phyloP scores from a whole-genome alignment of 1,284 basidiomycete species.

The Cutaneotrichosporon sp. region DNA sequence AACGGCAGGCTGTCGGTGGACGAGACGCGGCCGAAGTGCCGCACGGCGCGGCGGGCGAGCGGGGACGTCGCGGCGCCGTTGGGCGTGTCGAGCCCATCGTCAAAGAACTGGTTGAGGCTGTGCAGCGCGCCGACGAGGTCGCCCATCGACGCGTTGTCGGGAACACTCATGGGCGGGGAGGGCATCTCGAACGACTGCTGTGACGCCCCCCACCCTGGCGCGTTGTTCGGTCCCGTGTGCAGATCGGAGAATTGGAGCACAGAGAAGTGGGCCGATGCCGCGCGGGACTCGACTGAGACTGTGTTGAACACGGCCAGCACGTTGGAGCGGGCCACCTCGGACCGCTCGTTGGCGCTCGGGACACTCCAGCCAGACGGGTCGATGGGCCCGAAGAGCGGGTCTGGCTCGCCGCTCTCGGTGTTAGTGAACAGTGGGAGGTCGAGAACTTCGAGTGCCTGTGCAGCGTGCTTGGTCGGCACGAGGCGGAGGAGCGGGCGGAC shows the following conservation, averaged over 20 bases:
- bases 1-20: slow-evolving; percentile 11
- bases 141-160: slow-evolving; percentile 58
- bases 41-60: background rate
- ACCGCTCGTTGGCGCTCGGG: slow-evolving; percentile 59
- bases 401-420: slow-evolving; percentile 77
- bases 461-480: slow-evolving; percentile 75
- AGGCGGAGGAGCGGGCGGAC: slow-evolving; percentile 85
- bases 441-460: slow-evolving; percentile 81
- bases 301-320: slow-evolving; percentile 79
- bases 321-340: slow-evolving; percentile 65
- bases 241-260: slow-evolving; percentile 46
- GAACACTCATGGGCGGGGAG: slow-evolving; percentile 64
- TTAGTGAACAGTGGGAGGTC: slow-evolving; percentile 75
- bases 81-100: slow-evolving; percentile 51
- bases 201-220: slow-evolving; percentile 16
- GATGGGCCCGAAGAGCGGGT: slow-evolving; percentile 73
- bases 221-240: background rate
- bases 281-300: slow-evolving; percentile 60
- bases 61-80: slow-evolving; percentile 16
- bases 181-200: slow-evolving; percentile 46
- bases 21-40: slow-evolving; percentile 5
- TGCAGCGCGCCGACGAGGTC: slow-evolving; percentile 81
- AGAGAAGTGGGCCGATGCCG: slow-evolving; percentile 46
- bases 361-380: slow-evolving; percentile 81
- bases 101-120: slow-evolving; percentile 80